Percentiles rank a stretch among this genome's conserved stretches.
Evolutionary conservation across 1,284 basidiomycete genomes (phyloP).

Genomic region (Sporisorium exsertum): DNA sequence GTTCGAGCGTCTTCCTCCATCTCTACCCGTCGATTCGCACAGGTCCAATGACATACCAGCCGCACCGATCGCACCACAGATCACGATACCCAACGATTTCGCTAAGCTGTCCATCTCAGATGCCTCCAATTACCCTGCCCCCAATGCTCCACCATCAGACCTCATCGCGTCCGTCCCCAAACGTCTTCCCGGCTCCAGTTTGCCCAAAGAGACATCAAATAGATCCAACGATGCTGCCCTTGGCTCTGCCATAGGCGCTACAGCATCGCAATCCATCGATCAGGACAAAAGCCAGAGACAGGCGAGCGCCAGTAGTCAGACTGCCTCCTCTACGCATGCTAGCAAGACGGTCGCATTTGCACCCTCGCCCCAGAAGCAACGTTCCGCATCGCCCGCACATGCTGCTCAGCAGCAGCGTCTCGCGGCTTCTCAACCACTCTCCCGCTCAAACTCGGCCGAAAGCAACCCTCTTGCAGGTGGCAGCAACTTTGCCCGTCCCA

Average conservation of each 20-base stretch:
- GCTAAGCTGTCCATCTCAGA: constrained; percentile 8
- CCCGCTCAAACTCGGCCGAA: constrained; percentile 20
- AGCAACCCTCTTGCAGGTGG: constrained; percentile 1
- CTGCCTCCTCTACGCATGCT: constrained; percentile 10
- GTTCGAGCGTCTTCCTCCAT: constrained; percentile 27
- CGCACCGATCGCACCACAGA: constrained; percentile 8
- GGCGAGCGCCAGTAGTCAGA: constrained; percentile 18
- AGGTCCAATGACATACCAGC: background rate
- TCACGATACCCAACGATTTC: constrained; percentile 10
- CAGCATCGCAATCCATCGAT: background rate
- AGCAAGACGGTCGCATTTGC: constrained; percentile 60
- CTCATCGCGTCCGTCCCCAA: constrained; percentile 15
- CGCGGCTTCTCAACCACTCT: constrained; percentile 14
- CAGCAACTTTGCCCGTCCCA: constrained; percentile 51
- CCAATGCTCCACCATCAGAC: constrained; percentile 1
- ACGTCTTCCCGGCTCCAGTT: constrained; percentile 36
- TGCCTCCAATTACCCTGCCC: background rate
- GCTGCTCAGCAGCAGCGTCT: background rate
- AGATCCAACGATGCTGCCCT: background rate
- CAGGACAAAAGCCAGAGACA: constrained; percentile 11
- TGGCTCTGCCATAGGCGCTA: background rate
- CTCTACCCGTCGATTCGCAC: background rate
- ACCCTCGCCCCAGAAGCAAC: constrained; percentile 61
- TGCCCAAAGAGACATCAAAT: constrained; percentile 8
- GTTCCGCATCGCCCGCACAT: constrained; percentile 22